phyloP scores from a whole-genome alignment of 306 rosid genomes.

The Biancaea sappan region DNA sequence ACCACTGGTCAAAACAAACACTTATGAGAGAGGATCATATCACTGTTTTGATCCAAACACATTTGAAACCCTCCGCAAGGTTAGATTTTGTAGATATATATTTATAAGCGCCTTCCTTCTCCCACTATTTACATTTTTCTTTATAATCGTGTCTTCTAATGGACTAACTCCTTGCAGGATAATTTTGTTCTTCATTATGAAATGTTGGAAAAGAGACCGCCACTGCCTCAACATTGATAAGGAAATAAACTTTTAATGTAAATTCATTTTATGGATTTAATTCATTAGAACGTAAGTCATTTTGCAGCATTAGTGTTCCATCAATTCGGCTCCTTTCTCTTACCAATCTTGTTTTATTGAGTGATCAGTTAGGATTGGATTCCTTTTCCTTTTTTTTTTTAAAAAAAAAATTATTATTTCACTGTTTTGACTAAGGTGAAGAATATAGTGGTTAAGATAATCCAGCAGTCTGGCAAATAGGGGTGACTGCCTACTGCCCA shows the following conservation, averaged over 20 bases:
- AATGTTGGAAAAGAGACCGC: slow-evolving; percentile 81
- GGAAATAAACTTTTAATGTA: slow-evolving; percentile 42
- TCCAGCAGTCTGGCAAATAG: slow-evolving; percentile 29
- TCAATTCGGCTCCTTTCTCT: slow-evolving; percentile 32
- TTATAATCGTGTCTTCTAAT: slow-evolving; percentile 7
- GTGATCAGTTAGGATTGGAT: neutral
- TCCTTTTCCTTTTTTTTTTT: neutral
- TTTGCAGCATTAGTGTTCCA: slow-evolving; percentile 34
- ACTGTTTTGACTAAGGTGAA: neutral
- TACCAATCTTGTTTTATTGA: slow-evolving; percentile 34
- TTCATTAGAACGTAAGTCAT: slow-evolving; percentile 39
- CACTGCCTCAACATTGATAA: slow-evolving; percentile 66
- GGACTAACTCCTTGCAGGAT: slow-evolving; percentile 64
- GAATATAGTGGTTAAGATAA: no score
- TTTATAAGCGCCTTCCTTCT: neutral
- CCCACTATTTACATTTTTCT: neutral
- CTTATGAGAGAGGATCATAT: slow-evolving; percentile 86
- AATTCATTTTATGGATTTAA: slow-evolving; percentile 41
- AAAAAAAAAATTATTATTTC: neutral
- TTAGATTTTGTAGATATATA: slow-evolving; percentile 39
- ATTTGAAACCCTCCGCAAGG: slow-evolving; percentile 85
- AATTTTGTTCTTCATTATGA: slow-evolving; percentile 79
- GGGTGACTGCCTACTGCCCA: slow-evolving; percentile 1
- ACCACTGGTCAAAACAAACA: slow-evolving; percentile 76
- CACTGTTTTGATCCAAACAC: slow-evolving; percentile 85